Evolutionary conservation across 1,284 basidiomycete species (phyloP), one percentile per base, ranked within the genome.

Genomic region (Dichomitus squalens): DNA sequence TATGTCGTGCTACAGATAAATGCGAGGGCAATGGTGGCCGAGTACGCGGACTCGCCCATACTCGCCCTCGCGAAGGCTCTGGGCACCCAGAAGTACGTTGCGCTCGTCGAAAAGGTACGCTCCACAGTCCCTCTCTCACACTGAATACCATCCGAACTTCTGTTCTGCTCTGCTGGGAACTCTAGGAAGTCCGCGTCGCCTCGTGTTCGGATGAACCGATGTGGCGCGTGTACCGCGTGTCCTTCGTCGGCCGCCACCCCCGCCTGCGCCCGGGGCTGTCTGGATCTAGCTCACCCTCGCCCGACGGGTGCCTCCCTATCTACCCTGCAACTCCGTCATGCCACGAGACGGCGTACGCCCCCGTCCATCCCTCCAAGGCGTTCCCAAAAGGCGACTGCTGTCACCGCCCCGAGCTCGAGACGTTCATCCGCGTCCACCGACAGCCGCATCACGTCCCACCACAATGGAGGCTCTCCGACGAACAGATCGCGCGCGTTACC

Each of bases 21-120:
- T 33, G 44, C 56, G 8, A 53, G 33, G 51, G 56, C 46, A n/a
- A 57, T 57, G 56, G 56, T 57, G 46, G 56, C 51, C 46, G 56
- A 47, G 21, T 57, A 57, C n/a, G 47, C 23, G 34, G 56, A 57
- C 47, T 33, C 46, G 18, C 56, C 51, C 1, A 49, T 57, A 3
- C 20, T 35, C 38, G 56, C 51, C 3, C 46, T 57, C 46, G 56
- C 56, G 33, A 49, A 47, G 18, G 56, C 56, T 16, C 39, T 57
- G 14, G 50, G 51, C 23, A 48, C 56, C 25, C 25, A 34, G 20
- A 41, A 29, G 25, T 57, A 57, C 47, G 51, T 49, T 40, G 56
- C 51, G 27, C 51, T 57, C n/a, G 51, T 57, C 39, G 56, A 53
- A 43, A 47, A 52, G 51, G 56, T 57, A 34, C 36, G 50, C 49